Base-by-base conservation (phyloP, 352 stramenopile species). In the Peronospora farinosa region DNA sequence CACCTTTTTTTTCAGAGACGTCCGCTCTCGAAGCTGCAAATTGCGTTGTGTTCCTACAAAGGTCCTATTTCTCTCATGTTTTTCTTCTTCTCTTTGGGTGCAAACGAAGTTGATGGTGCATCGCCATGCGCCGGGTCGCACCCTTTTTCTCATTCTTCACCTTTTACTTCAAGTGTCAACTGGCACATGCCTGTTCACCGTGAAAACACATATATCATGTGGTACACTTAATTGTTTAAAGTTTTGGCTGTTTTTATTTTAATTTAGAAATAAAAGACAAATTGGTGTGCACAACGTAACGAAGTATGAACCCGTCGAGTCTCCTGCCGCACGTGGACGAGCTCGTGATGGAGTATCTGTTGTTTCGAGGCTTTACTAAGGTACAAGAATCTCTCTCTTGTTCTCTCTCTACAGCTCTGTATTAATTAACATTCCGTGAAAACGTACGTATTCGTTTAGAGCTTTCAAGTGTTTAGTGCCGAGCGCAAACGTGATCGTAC, bases 341-440 rank as follows among this genome's bases (percentile, higher is more conserved):
- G 64, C 69, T 92, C 27, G 65, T 92, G 51, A 85, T 92, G 71
- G 81, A 92, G 65, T 92, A 92, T 56, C 59, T 92, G 41, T 75
- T 92, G 49, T 92, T 92, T 65, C 68, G 81, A 5, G 81, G 81
- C 30, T 92, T 92, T 58, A 88, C 81, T 21, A 88, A 88, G 69
- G 74, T 76, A 4, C 15, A 15, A 39, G 6, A 1, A 2, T 6
- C 9, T n/a, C 27, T 32, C 25, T 23, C 12, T 5, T 9, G 19
- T 32, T 17, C 2, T 48, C 6, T 48, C 17, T 25, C 2, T 31
- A 28, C 19, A 7, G 7, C 19, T 30, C 27, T 12, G 15, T 49
- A 52, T 33, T 49, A 3, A 35, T 21, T 11, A 58, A 19, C 33
- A 43, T 60, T 46, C 21, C 36, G 21, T 28, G 10, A 32, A 7